Evolutionary conservation across 495 filamentous ascomycete species (phyloP), one percentile per base, ranked within the genome.

Genomic region (Endocarpon pusillum): DNA sequence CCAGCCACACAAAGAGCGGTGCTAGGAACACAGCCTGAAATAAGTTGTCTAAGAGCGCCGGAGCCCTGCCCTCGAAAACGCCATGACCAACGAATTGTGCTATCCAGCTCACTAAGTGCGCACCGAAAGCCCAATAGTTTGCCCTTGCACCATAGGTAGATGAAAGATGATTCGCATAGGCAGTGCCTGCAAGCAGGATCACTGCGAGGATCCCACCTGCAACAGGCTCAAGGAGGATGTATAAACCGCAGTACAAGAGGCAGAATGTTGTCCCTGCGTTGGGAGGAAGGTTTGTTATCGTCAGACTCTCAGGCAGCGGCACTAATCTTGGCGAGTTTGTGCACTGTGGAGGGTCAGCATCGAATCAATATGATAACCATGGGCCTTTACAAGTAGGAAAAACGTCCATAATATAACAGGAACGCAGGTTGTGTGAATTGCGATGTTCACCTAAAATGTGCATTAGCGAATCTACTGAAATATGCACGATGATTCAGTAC

Each of bases 1-100:
- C 87, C 50, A 97, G 77, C 81, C 87, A 97, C 20, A 96, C 85
- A 47, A 97, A 97, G 42, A 97, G 73, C n/a, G 89, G 89, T 1
- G 89, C 89, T n/a, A 96, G 66, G 39, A 97, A 76, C 35, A 94
- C 48, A 17, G 89, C 85, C 53, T 94, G 87, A 17, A 86, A 64
- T 21, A 94, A 54, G 47, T 94, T 96, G 54, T 94, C 87, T 41
- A 94, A 55, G 39, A 93, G 47, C 9, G 87, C 87, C 8, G 89
- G 89, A 2, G 86, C 82, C 25, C 87, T 64, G 17, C 80, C 73
- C 56, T 96, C 89, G 45, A 81, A 97, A 6, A 66, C 71, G 12
- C 87, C 87, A 47, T 97, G 89, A 26, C 89, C 89, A 25, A 94
- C 40, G 52, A 97, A 92, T 51, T 97, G 89, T 20, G 69, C 60